Conservation (phyloP, 2,329 filamentous ascomycete species). For the Zymoseptoria tritici region DNA sequence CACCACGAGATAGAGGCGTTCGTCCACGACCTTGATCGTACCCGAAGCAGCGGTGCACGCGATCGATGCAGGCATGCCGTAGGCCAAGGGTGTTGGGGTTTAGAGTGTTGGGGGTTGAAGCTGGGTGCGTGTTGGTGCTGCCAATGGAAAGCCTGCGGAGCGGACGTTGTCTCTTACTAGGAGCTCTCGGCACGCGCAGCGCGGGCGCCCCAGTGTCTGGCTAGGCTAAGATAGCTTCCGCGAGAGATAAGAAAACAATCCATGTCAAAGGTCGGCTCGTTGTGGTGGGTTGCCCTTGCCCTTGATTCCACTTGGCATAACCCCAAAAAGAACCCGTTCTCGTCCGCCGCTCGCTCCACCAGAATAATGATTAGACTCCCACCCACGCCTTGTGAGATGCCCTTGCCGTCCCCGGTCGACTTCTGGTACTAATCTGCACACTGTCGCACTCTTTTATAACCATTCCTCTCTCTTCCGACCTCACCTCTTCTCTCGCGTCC, state of each 20-base stretch:
- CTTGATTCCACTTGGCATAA: not conserved
- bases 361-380: not conserved
- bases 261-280: not conserved
- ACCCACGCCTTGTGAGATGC: not conserved
- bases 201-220: not conserved
- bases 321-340: slow-evolving; percentile 1
- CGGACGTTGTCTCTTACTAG: not conserved
- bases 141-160: not conserved
- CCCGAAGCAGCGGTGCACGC: not conserved
- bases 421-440: not conserved
- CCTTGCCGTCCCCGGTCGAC: not conserved
- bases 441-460: not conserved
- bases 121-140: not conserved
- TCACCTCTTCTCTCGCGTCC: not conserved
- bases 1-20: not conserved
- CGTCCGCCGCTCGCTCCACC: not conserved
- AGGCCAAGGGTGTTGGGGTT: not conserved
- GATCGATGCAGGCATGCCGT: not conserved
- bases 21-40: not conserved
- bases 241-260: not conserved
- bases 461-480: not conserved
- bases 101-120: not conserved
- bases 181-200: not conserved
- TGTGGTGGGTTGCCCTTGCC: not conserved
- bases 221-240: not conserved